These are phyloP conservation scores for Colletotrichum lupini DNA, from an alignment of 2,329 filamentous ascomycete species.

Conservation along the genomic window DNA sequence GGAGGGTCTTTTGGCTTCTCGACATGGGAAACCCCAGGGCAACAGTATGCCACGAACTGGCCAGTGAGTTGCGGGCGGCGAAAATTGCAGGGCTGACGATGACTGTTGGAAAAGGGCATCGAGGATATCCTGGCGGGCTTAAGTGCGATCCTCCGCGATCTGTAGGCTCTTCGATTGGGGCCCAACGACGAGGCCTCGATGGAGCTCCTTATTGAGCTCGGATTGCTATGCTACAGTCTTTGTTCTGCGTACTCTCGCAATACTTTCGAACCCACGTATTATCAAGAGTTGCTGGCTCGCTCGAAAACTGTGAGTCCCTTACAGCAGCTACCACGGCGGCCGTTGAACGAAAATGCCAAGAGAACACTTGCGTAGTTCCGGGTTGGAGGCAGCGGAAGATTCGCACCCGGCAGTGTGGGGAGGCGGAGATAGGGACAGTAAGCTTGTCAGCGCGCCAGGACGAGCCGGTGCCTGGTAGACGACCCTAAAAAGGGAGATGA, in stretches of 20 bases:
- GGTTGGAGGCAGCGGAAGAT: constrained; percentile 9
- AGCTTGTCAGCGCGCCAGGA: constrained; percentile 14
- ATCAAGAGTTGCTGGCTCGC: neutral
- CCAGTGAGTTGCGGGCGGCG: constrained; percentile 12
- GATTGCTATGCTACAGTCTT: no score
- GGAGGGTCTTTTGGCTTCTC: neutral
- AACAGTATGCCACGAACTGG: neutral
- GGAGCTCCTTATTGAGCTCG: neutral
- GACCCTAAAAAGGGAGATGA: constrained; percentile 1
- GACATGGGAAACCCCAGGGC: constrained; percentile 15
- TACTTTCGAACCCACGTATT: neutral
- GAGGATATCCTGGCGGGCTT: constrained; percentile 10
- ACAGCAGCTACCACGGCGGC: neutral
- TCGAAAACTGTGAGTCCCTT: neutral
- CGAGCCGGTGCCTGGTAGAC: constrained; percentile 7
- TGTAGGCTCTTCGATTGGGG: neutral
- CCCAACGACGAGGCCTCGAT: constrained; percentile 3
- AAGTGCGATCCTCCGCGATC: neutral
- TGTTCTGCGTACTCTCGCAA: neutral
- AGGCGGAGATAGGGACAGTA: constrained; percentile 6
- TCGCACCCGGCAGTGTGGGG: constrained; percentile 14
- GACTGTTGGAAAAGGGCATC: neutral
- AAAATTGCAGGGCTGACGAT: constrained; percentile 23
- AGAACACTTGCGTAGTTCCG: neutral
- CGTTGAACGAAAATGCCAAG: constrained; percentile 18